Evolutionary conservation across 495 filamentous ascomycete species (phyloP), one percentile per base, ranked within the genome.

Genomic region (Arthonia radiata): DNA sequence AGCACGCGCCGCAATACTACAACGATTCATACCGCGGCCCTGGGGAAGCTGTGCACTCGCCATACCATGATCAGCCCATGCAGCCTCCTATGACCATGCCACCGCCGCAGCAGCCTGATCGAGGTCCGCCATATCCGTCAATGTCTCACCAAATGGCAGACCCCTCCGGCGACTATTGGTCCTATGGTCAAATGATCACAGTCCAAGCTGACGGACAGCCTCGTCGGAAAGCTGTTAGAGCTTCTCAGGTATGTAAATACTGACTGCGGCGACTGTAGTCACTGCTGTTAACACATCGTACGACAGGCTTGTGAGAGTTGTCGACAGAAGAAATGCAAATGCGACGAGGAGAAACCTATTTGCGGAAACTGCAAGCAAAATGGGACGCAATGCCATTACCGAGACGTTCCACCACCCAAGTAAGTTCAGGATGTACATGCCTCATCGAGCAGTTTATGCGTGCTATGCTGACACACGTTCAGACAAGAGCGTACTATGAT

Each of bases 261-360:
- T 17, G 6, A 13, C 14, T 17, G 16, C n/a, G 18, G 26, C n/a
- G 5, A 15, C n/a, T 28, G 15, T 25, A 4, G 14, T 16, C 19
- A 2, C 8, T 21, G 16, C 10, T 2, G 17, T 23, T 24, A 17
- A 30, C 15, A 3, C 11, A 19, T n/a, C 10, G 2, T 10, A n/a
- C n/a, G 15, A n/a, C 43, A 72, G 58, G 69, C 69, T 17, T 75
- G 69, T 43, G 67, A 75, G 34, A 59, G 57, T 38, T 75, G 69
- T 47, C 56, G 69, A 26, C 48, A 56, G 28, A 52, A 70, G n/a
- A 75, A 75, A 41, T 67, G 67, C 15, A 73, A 71, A 45, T 75
- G 69, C 41, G 66, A 72, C 31, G 69, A 75, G 49, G 37, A 37
- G 1, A 40, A 37, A 13, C 51, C 51, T n/a, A n/a, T n/a, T 3